phyloP scores from a whole-genome alignment of 805 yeast genomes.

The Ogataea naganishii region DNA sequence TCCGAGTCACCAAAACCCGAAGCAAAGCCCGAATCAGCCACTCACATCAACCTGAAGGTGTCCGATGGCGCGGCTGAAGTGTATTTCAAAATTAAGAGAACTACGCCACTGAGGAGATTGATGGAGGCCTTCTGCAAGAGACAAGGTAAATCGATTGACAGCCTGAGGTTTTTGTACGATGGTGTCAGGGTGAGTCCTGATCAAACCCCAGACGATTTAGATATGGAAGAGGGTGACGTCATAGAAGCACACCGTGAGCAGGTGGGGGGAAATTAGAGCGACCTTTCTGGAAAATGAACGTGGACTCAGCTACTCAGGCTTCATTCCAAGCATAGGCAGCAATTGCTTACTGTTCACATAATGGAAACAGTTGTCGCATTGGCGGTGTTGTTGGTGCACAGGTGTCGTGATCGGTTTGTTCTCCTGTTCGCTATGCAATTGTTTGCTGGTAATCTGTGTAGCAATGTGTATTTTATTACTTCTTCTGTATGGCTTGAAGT shows the following conservation, averaged over 20 bases:
- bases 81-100: conserved; percentile 87
- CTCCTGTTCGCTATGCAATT: too few species aligned
- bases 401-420: too few species aligned
- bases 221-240: conserved; percentile 90
- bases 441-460: too few species aligned
- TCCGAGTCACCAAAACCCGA: conserved; percentile 32
- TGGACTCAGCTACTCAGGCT: too few species aligned
- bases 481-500: too few species aligned
- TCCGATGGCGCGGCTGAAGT: conserved; percentile 92
- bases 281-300: conserved; percentile 14
- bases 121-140: conserved; percentile 98
- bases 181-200: conserved; percentile 86
- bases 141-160: conserved; percentile 80
- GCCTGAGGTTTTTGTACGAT: conserved; percentile 84
- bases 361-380: too few species aligned
- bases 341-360: too few species aligned
- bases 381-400: too few species aligned
- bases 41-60: conserved; percentile 89
- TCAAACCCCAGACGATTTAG: conserved; percentile 88
- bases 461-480: too few species aligned
- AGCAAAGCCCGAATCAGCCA: conserved; percentile 44
- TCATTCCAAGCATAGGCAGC: too few species aligned
- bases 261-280: conserved; percentile 50
- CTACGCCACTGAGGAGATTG: conserved; percentile 86
- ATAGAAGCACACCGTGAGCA: conserved; percentile 98